These are phyloP conservation scores for Spathaspora passalidarum DNA, from an alignment of 805 yeast species.

Conservation along the genomic window DNA sequence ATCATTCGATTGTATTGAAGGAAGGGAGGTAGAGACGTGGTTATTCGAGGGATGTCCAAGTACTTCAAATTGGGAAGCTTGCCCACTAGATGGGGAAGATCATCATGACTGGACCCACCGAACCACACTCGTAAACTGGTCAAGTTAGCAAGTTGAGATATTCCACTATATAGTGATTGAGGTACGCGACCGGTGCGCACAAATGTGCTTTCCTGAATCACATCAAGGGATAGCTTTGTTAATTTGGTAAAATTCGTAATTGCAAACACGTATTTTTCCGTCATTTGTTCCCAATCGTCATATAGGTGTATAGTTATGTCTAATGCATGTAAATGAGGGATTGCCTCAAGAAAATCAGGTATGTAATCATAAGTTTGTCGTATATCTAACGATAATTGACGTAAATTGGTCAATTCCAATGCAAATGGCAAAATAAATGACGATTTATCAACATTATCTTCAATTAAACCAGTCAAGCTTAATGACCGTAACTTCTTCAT, in stretches of 20 bases:
- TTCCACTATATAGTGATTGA: constrained; percentile 8
- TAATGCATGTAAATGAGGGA: constrained; percentile 23
- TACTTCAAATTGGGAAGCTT: constrained; percentile 22
- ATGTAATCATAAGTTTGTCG: constrained; percentile 22
- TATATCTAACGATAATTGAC: constrained; percentile 34
- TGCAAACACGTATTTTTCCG: neutral
- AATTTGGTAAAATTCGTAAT: constrained; percentile 10
- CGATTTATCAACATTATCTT: constrained; percentile 14
- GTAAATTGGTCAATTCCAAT: constrained; percentile 23
- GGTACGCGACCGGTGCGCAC: neutral
- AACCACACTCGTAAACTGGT: constrained; percentile 38
- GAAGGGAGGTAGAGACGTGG: neutral
- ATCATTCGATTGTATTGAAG: constrained; percentile 24
- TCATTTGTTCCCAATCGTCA: constrained; percentile 18
- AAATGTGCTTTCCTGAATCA: constrained; percentile 28
- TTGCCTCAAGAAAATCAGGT: neutral
- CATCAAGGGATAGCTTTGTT: constrained; percentile 36
- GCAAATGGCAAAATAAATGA: constrained; percentile 20
- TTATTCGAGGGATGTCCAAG: constrained; percentile 52
- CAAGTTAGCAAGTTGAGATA: constrained; percentile 19
- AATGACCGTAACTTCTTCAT: constrained; percentile 22
- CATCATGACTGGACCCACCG: constrained; percentile 17
- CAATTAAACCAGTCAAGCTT: constrained; percentile 33
- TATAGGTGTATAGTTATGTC: constrained; percentile 43
- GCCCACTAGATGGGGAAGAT: constrained; percentile 20